phyloP scores from a whole-genome alignment of 345 rosid species.

The Ceriops tagal region DNA sequence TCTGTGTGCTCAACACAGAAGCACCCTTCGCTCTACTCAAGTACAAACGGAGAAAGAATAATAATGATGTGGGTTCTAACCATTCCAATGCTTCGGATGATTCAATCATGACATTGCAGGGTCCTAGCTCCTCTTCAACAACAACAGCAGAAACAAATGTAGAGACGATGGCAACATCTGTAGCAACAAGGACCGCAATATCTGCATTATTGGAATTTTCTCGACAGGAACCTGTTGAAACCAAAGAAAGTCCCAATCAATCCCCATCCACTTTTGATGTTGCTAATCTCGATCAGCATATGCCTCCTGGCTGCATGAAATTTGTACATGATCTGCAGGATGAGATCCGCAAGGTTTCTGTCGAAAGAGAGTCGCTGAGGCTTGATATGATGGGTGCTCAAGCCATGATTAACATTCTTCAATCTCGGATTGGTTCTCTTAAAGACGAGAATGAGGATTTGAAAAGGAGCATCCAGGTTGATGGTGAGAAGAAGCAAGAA shows the following conservation, averaged over 20 bases:
- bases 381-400: conserved; percentile 81
- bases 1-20: conserved; percentile 51
- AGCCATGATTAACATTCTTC: conserved; percentile 75
- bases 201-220: conserved; percentile 83
- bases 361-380: conserved; percentile 65
- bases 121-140: conserved; percentile 62
- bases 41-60: conserved; percentile 67
- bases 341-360: conserved; percentile 62
- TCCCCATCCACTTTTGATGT: conserved; percentile 26
- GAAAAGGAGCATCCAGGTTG: conserved; percentile 36
- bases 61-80: conserved; percentile 37
- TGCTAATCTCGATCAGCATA: conserved; percentile 31
- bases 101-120: conserved; percentile 56
- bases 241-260: conserved; percentile 28
- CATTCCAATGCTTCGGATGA: conserved; percentile 47
- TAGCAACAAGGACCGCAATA: conserved; percentile 57
- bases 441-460: conserved; percentile 68
- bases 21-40: conserved; percentile 61
- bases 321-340: conserved; percentile 52
- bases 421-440: conserved; percentile 54
- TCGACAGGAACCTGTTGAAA: conserved; percentile 55
- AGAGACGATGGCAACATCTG: conserved; percentile 30
- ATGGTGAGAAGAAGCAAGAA: neutral
- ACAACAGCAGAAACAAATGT: conserved; percentile 49
- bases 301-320: conserved; percentile 49